phyloP scores from a whole-genome alignment of 345 rosid species.

The Stellera chamaejasme region DNA sequence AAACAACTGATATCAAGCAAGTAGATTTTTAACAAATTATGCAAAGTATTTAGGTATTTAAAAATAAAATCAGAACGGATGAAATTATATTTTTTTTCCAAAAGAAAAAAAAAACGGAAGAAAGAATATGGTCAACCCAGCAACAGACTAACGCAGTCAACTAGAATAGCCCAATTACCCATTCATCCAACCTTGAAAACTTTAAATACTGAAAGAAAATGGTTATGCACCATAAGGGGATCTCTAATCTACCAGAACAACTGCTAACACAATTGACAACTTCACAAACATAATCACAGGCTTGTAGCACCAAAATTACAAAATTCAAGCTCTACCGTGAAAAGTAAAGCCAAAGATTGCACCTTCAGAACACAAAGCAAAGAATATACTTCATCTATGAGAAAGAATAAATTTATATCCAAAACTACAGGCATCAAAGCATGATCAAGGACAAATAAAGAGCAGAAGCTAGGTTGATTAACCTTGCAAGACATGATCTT shows the following conservation, averaged over 20 bases:
- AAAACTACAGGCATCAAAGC: not conserved
- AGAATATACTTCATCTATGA: not conserved
- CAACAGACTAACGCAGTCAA: not conserved
- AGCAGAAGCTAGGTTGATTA: not conserved
- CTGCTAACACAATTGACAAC: conserved; percentile 4
- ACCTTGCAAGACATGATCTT: conserved; percentile 93
- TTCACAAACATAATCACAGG: not conserved
- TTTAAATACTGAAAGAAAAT: not conserved
- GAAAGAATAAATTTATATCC: not conserved
- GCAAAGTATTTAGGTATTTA: too few relatives aligned
- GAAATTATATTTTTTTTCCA: not conserved
- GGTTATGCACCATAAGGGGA: not conserved
- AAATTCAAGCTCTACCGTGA: too few relatives aligned
- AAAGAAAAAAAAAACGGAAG: not conserved
- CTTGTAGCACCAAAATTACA: not conserved
- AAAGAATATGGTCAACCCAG: not conserved
- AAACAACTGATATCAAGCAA: too few relatives aligned
- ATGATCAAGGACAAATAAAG: not conserved
- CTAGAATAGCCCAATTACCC: too few relatives aligned
- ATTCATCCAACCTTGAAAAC: too few relatives aligned
- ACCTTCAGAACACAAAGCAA: not conserved
- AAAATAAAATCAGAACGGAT: too few relatives aligned
- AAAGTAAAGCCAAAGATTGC: not conserved
- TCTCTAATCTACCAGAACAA: conserved; percentile 1
- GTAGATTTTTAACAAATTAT: too few relatives aligned